Conservation (phyloP, 768 basidiomycete species). For the Boletus speciosus region DNA sequence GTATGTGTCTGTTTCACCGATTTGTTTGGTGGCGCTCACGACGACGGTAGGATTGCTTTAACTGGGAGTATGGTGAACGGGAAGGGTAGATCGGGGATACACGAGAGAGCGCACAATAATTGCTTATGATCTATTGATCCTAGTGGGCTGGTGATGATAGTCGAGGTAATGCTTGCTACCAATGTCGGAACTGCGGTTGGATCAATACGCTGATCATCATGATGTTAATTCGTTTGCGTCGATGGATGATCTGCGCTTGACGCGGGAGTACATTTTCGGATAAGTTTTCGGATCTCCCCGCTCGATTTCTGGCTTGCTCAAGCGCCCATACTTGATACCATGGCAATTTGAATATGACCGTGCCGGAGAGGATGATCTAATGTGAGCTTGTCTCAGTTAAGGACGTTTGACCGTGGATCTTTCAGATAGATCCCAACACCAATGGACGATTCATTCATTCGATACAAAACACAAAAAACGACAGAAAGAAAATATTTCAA, state of each 20-base stretch:
- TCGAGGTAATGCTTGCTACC: neutral
- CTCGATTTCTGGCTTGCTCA: neutral
- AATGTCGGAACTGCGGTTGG: neutral
- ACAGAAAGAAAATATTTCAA: neutral
- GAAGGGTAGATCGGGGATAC: slow-evolving; percentile 2
- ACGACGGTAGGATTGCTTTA: slow-evolving; percentile 59
- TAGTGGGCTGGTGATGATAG: neutral
- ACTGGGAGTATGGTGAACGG: slow-evolving; percentile 62
- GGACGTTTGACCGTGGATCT: neutral
- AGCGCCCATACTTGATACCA: too few species aligned
- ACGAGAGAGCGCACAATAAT: neutral
- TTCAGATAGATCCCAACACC: neutral
- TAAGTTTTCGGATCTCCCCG: neutral
- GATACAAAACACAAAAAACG: neutral
- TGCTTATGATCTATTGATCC: neutral
- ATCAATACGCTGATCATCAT: neutral
- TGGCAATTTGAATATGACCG: neutral
- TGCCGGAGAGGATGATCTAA: neutral
- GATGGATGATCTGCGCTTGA: neutral
- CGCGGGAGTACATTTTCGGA: neutral
- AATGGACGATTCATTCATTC: neutral
- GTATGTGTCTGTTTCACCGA: slow-evolving; percentile 37
- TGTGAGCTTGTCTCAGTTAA: neutral
- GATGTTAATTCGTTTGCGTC: neutral
- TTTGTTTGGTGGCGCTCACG: neutral